These are phyloP conservation scores for Sicyos edulis DNA, from an alignment of 306 rosid species.

Conservation along the genomic window DNA sequence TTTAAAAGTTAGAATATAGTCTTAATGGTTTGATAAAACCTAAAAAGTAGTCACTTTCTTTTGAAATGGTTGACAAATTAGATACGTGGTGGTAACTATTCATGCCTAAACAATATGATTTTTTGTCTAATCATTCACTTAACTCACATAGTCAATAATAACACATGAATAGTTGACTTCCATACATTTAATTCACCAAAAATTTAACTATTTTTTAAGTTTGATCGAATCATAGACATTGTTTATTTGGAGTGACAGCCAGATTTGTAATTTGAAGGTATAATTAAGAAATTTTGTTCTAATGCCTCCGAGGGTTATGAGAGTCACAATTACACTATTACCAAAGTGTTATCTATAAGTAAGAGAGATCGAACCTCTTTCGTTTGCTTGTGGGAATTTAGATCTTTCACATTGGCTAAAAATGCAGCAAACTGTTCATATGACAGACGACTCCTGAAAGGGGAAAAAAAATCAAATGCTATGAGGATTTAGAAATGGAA, in stretches of 20 bases:
- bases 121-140: too few relatives aligned
- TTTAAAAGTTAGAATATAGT: too few relatives aligned
- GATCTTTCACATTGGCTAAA: slow-evolving; percentile 83
- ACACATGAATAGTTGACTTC: too few relatives aligned
- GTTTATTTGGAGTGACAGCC: not conserved
- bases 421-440: slow-evolving; percentile 94
- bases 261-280: not conserved
- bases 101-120: too few relatives aligned
- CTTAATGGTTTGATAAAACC: too few relatives aligned
- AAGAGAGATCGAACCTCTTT: slow-evolving; percentile 50
- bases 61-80: too few relatives aligned
- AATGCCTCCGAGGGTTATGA: not conserved
- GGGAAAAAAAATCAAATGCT: not conserved
- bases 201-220: too few relatives aligned
- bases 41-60: too few relatives aligned
- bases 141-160: too few relatives aligned
- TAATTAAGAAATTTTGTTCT: not conserved
- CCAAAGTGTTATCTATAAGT: not conserved
- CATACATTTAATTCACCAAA: too few relatives aligned
- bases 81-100: too few relatives aligned
- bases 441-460: slow-evolving; percentile 75
- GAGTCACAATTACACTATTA: not conserved
- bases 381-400: slow-evolving; percentile 78
- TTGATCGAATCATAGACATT: too few relatives aligned
- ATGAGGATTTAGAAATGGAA: not conserved